Evolutionary conservation across 495 filamentous ascomycete genomes (phyloP).

Genomic region (Sordaria brevicollis): DNA sequence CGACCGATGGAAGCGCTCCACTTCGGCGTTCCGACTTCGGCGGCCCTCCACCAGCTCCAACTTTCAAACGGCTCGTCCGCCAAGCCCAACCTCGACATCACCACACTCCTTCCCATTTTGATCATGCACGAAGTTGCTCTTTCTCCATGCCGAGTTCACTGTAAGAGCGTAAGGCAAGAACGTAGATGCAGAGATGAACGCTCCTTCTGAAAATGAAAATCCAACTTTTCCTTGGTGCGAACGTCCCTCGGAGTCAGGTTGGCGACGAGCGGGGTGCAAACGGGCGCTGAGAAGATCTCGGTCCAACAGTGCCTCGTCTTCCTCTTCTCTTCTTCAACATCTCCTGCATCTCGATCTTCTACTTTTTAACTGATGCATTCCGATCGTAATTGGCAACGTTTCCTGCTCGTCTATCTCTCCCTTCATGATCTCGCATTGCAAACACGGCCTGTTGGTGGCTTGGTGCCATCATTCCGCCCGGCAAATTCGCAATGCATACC

Average conservation of each 20-base stretch:
- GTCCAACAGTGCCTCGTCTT: not conserved
- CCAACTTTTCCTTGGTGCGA: not conserved
- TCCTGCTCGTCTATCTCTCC: not conserved
- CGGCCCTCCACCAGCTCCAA: not conserved
- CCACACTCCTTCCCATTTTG: not conserved
- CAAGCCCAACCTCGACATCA: not conserved
- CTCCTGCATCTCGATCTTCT: not conserved
- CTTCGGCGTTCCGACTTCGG: not conserved
- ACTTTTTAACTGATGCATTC: not conserved
- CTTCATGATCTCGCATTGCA: not conserved
- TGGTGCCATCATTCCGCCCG: not conserved
- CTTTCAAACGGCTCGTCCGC: not conserved
- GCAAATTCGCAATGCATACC: not conserved
- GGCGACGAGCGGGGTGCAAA: not conserved
- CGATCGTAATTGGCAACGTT: not conserved
- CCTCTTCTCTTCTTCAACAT: not conserved
- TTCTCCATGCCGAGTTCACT: not conserved
- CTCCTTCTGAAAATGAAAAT: not conserved
- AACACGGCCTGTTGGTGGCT: not conserved
- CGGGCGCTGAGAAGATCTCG: not conserved
- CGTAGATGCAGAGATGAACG: not conserved
- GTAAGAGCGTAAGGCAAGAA: not conserved
- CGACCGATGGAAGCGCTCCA: not conserved
- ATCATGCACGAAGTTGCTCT: not conserved
- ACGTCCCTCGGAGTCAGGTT: not conserved